Evolutionary conservation across 2,329 filamentous ascomycete genomes (phyloP), one percentile per base, ranked within the genome.

Genomic region (Monosporascus sp.): DNA sequence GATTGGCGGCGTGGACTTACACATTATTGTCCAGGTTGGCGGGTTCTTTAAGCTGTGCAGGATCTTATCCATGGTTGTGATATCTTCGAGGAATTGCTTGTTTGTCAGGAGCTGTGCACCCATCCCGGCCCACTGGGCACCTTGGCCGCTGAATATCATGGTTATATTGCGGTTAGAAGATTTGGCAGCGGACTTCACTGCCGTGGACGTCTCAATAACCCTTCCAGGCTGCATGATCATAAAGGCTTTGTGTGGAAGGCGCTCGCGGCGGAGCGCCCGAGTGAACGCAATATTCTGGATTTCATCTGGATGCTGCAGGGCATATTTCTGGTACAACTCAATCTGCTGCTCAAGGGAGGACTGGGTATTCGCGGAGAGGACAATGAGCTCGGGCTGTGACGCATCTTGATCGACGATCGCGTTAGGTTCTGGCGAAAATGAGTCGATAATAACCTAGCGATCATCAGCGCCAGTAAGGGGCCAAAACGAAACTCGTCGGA

Each of bases 131-230:
- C 63, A 69, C 38, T 70, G 67, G 2, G 65, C 65, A 2, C 68
- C 68, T 37, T 70, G 68, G 5, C 67, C 68, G 3, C 64, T 68
- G 56, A 70, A 70, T 14, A 66, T 54, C 54, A 63, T 62, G 7
- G 55, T 55, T 5, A 60, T 37, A 24, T 53, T 55, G 26, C 55
- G 59, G 17, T 49, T 44, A 38, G 40, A 52, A 14, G 40, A 50
- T 43, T 55, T 61, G 24, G 49, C 52, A 2, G 52, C 52, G 35
- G 31, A 43, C 47, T 47, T 57, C 2, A 53, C 52, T 16, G 51
- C 41, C 17, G 48, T 38, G 2, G 55, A 59, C 14, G 49, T 46
- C n/a, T 57, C 49, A 19, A 55, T 19, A n/a, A 56, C 27, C 45
- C 55, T 50, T 17, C 54, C 52, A 14, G 50, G 41, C 9, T 50